Conservation (phyloP, 148 eudicot genomes). For the Oxyria digyna region DNA sequence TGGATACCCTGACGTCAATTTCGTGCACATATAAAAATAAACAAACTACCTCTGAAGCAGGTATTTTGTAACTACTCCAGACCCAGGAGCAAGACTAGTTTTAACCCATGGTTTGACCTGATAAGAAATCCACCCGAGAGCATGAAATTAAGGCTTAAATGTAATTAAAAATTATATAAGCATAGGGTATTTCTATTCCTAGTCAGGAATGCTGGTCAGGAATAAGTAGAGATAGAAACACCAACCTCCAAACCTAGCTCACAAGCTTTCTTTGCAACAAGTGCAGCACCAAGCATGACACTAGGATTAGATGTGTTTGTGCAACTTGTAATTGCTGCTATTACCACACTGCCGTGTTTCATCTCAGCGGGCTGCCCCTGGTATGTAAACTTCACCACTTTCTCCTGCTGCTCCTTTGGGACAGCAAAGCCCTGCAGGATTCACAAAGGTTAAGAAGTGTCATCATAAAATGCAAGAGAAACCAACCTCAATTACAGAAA, state of each 20-base stretch:
- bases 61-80: constrained; percentile 89
- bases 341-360: constrained; percentile 89
- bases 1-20: not conserved
- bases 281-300: constrained; percentile 98
- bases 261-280: constrained; percentile 94
- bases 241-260: constrained; percentile 86
- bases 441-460: not conserved
- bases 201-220: not conserved
- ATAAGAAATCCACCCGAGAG: constrained; percentile 25
- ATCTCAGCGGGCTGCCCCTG: constrained; percentile 84
- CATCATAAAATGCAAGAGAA: not conserved
- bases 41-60: constrained; percentile 53
- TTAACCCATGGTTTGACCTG: constrained; percentile 96
- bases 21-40: constrained; percentile 22
- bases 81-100: constrained; percentile 98
- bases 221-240: constrained; percentile 4
- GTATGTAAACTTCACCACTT: constrained; percentile 66
- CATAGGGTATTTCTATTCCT: not conserved
- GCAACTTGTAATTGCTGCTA: constrained; percentile 96
- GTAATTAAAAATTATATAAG: not conserved
- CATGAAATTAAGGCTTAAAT: not conserved
- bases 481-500: not conserved
- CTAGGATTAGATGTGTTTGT: constrained; percentile 97
- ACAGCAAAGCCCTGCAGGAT: constrained; percentile 67
- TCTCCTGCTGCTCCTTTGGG: constrained; percentile 69